These are phyloP conservation scores for Dipteronia sinensis DNA, from an alignment of 345 rosid species.

Conservation along the genomic window DNA sequence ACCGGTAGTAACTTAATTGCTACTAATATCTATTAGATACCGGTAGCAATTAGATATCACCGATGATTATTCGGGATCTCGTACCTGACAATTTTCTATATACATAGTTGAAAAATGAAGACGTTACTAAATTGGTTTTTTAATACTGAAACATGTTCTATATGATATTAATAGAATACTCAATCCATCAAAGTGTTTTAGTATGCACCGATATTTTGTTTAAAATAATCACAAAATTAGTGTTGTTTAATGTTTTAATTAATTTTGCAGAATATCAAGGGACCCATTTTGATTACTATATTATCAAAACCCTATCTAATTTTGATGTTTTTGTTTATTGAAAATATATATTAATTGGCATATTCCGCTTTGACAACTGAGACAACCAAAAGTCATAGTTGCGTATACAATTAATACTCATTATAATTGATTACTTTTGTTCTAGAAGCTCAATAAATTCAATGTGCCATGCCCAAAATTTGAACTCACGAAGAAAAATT, in stretches of 20 bases:
- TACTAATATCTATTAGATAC: too few species aligned
- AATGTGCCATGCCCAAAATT: background rate
- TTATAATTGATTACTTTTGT: background rate
- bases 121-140: background rate
- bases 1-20: too few species aligned
- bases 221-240: background rate
- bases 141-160: background rate
- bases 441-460: constrained; percentile 10
- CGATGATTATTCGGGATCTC: too few species aligned
- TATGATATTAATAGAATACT: too few species aligned
- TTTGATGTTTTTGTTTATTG: background rate
- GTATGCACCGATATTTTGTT: background rate
- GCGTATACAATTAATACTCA: background rate
- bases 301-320: background rate
- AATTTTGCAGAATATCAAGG: background rate
- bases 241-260: background rate
- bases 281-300: background rate
- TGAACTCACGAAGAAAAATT: too few species aligned
- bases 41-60: too few species aligned
- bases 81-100: too few species aligned
- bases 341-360: background rate
- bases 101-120: too few species aligned
- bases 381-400: background rate
- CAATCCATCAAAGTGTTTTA: too few species aligned
- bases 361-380: constrained; percentile 3